A percentile compares a stretch with the other conserved stretches of the same genome.
These are phyloP conservation scores for Endoconidiophora polonica DNA, from an alignment of 2,329 filamentous ascomycete species.

Conservation along the genomic window DNA sequence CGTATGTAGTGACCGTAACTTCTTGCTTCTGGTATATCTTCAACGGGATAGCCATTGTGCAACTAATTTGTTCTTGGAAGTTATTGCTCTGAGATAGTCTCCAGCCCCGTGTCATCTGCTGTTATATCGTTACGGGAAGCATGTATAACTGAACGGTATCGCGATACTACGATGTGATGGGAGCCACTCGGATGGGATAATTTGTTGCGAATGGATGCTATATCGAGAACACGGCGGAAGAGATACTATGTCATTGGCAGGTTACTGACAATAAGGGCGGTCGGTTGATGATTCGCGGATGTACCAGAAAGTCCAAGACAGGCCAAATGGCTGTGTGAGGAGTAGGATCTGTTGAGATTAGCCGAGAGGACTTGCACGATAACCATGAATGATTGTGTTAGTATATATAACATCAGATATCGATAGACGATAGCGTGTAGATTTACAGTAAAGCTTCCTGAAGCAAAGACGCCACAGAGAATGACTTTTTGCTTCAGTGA, in stretches of 20 bases:
- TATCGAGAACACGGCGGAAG: constrained; percentile 21
- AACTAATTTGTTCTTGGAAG: too few species aligned
- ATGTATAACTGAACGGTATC: too few species aligned
- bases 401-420: background rate
- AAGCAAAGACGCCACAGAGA: constrained; percentile 28
- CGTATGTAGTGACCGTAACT: background rate
- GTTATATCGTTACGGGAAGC: too few species aligned
- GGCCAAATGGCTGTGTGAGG: constrained; percentile 24
- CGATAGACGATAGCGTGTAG: background rate
- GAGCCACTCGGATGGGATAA: constrained; percentile 19
- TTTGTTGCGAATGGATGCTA: constrained; percentile 19
- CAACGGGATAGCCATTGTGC: constrained; percentile 16
- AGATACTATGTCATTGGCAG: constrained; percentile 27
- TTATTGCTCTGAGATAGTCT: too few species aligned
- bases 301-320: constrained; percentile 28
- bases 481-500: constrained; percentile 34
- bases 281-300: constrained; percentile 29
- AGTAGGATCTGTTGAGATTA: constrained; percentile 29
- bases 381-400: background rate
- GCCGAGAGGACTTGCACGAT: constrained; percentile 29
- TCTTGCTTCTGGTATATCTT: constrained; percentile 16
- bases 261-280: constrained; percentile 27
- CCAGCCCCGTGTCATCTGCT: too few species aligned
- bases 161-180: constrained; percentile 1
- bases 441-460: constrained; percentile 31